phyloP scores from a whole-genome alignment of 352 stramenopile genomes.

The Phytopythium delawarense region DNA sequence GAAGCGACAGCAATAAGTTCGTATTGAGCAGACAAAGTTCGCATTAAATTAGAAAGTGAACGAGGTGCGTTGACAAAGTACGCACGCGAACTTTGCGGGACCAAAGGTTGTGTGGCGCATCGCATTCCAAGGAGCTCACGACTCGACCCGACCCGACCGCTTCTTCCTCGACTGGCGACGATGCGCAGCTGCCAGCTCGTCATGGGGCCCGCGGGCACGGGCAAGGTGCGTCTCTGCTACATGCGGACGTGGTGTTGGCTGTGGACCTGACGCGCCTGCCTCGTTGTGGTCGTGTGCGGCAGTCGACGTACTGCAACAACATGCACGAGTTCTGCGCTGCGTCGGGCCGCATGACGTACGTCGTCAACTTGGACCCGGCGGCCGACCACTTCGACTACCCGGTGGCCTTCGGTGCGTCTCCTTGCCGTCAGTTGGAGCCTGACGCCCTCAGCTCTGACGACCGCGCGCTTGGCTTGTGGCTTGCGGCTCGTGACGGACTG shows the following conservation, averaged over 20 bases:
- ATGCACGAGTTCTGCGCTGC: slow-evolving; percentile 91
- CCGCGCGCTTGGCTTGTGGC: no score
- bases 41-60: no score
- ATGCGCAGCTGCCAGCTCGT: slow-evolving; percentile 91
- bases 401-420: slow-evolving; percentile 75
- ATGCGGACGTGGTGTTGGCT: not conserved
- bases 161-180: slow-evolving; percentile 5
- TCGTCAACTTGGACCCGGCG: slow-evolving; percentile 97
- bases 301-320: slow-evolving; percentile 93
- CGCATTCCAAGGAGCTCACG: not conserved
- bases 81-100: not conserved
- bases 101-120: not conserved
- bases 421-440: slow-evolving; percentile 8
- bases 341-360: slow-evolving; percentile 85
- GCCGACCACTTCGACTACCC: slow-evolving; percentile 89
- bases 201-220: slow-evolving; percentile 88
- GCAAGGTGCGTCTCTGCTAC: slow-evolving; percentile 58
- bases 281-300: not conserved
- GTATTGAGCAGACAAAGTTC: no score
- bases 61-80: not conserved
- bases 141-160: not conserved
- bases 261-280: not conserved
- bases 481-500: no score
- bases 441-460: no score
- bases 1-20: no score